Evolutionary conservation across 306 rosid species (phyloP), one percentile per base, ranked within the genome.

Genomic region (Pueraria montana): DNA sequence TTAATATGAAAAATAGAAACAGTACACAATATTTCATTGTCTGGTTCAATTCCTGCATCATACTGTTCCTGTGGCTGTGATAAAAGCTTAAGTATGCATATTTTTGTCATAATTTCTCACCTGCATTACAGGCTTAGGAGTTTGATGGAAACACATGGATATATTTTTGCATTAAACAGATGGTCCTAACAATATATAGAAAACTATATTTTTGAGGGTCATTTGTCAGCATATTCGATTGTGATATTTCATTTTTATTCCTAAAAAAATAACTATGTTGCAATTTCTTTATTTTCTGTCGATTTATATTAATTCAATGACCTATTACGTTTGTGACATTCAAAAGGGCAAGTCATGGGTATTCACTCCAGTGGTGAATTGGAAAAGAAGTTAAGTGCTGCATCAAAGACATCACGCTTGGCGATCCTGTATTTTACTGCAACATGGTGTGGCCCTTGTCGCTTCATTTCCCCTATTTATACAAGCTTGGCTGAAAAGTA

Each of bases 361-460:
- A 88, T 94, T 83, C 89, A 91, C 64, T 88, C 94, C 34, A 74
- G 69, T 58, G 72, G 86, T 59, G 97, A 94, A 83, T 71, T 87
- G 83, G 91, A 94, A 56, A 63, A 74, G 53, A 89, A 87, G 85
- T 81, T 94, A 85, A 86, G 72, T 74, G 94, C 94, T 77, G 98
- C 98, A 40, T 88, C 95, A 17, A 94, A 42, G 82, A 82, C 91
- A 53, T 89, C 91, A 48, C 90, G 98, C 36, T 77, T 92, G 75
- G 76, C 95, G 24, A 81, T 94, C 72, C 87, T 94, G 79, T 94
- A 94, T 75, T 94, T 94, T 71, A 94, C 98, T n/a, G 97, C 98
- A 74, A 85, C 91, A 17, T 94, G 98, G 98, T 94, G 98, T 50
- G 98, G 98, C 58, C 98, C 98, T 24, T 94, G 98, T 85, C 97